phyloP scores from a whole-genome alignment of 768 basidiomycete genomes.

The Rubroboletus pulcherrimus region DNA sequence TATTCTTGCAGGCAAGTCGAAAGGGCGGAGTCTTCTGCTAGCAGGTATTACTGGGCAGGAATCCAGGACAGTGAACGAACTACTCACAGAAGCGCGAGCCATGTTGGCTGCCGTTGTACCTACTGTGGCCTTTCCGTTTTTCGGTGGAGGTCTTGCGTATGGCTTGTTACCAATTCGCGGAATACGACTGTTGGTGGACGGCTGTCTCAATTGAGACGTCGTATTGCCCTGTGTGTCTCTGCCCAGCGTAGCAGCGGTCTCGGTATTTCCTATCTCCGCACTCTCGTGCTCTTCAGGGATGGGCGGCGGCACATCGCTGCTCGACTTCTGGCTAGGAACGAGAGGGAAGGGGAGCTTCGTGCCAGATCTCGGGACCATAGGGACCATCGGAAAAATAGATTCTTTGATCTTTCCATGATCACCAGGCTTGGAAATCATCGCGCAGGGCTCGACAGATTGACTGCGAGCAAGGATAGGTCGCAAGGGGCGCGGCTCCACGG shows the following conservation, averaged over 20 bases:
- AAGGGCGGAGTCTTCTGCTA: slow-evolving; percentile 10
- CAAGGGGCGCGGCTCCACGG: slow-evolving; percentile 33
- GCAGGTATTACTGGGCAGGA: neutral
- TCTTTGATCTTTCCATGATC: slow-evolving; percentile 16
- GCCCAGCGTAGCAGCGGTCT: slow-evolving; percentile 12
- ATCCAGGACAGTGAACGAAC: neutral
- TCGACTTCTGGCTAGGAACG: slow-evolving; percentile 17
- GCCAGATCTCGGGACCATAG: slow-evolving; percentile 3
- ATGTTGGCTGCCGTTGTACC: slow-evolving; percentile 4
- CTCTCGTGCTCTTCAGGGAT: slow-evolving; percentile 34
- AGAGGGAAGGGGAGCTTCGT: slow-evolving; percentile 30
- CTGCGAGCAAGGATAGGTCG: slow-evolving; percentile 17
- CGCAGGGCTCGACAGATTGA: slow-evolving; percentile 29
- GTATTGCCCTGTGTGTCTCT: slow-evolving; percentile 21
- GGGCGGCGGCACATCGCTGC: slow-evolving; percentile 21
- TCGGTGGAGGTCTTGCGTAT: slow-evolving; percentile 42
- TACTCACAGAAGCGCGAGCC: slow-evolving; percentile 19
- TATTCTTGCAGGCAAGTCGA: slow-evolving; percentile 10
- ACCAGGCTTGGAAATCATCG: slow-evolving; percentile 4
- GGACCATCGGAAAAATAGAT: slow-evolving; percentile 18
- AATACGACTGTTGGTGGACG: slow-evolving; percentile 49
- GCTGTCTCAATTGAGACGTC: slow-evolving; percentile 49
- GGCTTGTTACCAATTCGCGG: slow-evolving; percentile 59
- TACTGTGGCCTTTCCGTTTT: slow-evolving; percentile 1
- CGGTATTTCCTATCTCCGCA: neutral